Conservation (phyloP, 768 basidiomycete species). For the Serendipita sp. region DNA sequence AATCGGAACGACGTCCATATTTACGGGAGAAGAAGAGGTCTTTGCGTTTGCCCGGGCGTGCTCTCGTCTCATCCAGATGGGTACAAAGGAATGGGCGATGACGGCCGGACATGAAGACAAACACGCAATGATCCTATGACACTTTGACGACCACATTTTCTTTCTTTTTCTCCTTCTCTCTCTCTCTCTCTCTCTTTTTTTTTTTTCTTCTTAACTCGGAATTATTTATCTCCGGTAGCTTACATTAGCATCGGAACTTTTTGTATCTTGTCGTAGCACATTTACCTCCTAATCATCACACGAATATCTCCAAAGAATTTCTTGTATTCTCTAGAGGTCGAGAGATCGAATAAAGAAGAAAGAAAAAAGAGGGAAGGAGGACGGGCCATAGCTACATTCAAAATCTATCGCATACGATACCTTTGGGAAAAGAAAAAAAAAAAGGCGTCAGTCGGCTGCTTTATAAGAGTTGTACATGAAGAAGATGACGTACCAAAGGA, state of each 20-base stretch:
- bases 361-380: background rate
- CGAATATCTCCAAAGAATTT: too few species aligned
- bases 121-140: background rate
- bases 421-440: background rate
- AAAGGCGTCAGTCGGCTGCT: background rate
- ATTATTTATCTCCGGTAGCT: background rate
- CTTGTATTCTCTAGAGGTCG: too few species aligned
- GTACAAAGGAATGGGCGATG: conserved; percentile 73
- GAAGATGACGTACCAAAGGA: conserved; percentile 50
- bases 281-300: background rate
- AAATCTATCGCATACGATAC: conserved; percentile 5
- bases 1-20: conserved; percentile 76
- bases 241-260: background rate
- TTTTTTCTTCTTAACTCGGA: background rate
- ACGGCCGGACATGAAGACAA: conserved; percentile 17
- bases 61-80: conserved; percentile 76
- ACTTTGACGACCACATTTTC: background rate
- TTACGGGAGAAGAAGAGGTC: conserved; percentile 89
- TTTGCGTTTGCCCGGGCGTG: conserved; percentile 95
- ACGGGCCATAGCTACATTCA: too few species aligned
- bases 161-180: background rate
- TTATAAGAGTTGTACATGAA: background rate
- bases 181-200: background rate
- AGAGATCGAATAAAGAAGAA: background rate
- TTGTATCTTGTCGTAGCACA: background rate